Evolutionary conservation across 805 yeast genomes (phyloP).

Genomic region (Ogataea corticis): DNA sequence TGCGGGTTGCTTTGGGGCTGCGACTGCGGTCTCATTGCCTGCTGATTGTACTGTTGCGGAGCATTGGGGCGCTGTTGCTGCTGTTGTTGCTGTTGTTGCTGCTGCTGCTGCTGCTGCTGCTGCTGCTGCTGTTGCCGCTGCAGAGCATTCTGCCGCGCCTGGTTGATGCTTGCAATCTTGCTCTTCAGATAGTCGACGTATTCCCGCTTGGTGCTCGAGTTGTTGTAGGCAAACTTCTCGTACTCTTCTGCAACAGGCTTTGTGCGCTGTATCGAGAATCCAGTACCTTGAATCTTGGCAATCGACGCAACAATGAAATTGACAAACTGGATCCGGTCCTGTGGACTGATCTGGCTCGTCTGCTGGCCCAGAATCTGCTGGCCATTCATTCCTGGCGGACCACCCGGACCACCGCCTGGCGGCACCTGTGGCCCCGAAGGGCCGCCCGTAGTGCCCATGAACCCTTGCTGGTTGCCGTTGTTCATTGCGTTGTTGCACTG

Average conservation of each 20-base stretch:
- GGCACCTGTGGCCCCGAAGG: conserved; percentile 6
- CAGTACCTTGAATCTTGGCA: conserved; percentile 35
- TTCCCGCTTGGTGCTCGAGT: conserved; percentile 56
- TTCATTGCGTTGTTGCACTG: conserved; percentile 5
- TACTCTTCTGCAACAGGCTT: conserved; percentile 66
- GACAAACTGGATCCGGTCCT: conserved; percentile 35
- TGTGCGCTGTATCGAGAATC: conserved; percentile 39
- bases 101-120: conserved; percentile 26
- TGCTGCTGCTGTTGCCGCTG: conserved; percentile 27
- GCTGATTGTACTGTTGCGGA: conserved; percentile 28
- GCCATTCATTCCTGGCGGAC: background rate
- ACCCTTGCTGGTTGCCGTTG: conserved; percentile 11
- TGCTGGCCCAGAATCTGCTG: conserved; percentile 4
- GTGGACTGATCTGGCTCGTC: conserved; percentile 26
- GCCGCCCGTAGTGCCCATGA: conserved; percentile 5
- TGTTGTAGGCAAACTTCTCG: conserved; percentile 63
- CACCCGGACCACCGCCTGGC: background rate
- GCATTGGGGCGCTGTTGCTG: conserved; percentile 20
- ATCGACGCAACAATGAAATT: conserved; percentile 33
- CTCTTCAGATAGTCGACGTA: conserved; percentile 53
- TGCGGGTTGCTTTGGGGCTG: conserved; percentile 7
- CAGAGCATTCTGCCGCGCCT: conserved; percentile 31
- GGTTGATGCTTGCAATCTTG: conserved; percentile 38
- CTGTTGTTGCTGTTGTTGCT: conserved; percentile 27
- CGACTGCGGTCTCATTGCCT: conserved; percentile 7